A percentile compares a stretch with the other conserved stretches of the same genome.
Conservation (phyloP, 106 monocot species). For the Allium fistulosum region DNA sequence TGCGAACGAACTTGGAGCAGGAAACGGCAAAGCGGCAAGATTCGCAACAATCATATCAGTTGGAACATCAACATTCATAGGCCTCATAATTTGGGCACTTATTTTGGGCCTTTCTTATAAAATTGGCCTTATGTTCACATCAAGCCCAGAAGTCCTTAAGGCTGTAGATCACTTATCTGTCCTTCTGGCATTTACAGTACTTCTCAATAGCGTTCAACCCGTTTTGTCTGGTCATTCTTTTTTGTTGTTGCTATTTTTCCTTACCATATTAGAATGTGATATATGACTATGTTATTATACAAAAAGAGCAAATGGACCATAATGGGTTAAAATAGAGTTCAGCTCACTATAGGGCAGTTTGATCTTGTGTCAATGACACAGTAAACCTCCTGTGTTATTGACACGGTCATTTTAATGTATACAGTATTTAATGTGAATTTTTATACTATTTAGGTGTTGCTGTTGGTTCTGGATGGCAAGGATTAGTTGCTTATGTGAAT, state of each 20-base stretch:
- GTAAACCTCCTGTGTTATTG: too few species aligned
- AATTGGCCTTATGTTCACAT: constrained; percentile 55
- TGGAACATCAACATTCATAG: constrained; percentile 33
- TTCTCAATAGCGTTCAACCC: constrained; percentile 87
- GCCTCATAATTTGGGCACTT: constrained; percentile 44
- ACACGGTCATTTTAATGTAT: too few species aligned
- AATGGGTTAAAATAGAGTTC: too few species aligned
- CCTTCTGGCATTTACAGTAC: constrained; percentile 64
- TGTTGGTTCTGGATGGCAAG: constrained; percentile 38
- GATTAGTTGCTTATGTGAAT: constrained; percentile 54
- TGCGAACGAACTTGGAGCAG: constrained; percentile 72
- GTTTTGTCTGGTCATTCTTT: constrained; percentile 7
- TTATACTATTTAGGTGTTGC: constrained; percentile 36
- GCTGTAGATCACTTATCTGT: constrained; percentile 45
- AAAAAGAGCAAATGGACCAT: too few species aligned
- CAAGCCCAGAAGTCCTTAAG: constrained; percentile 22
- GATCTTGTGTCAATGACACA: too few species aligned
- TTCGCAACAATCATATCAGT: constrained; percentile 52
- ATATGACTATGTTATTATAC: too few species aligned
- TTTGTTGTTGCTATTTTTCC: too few species aligned
- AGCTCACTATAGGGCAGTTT: too few species aligned
- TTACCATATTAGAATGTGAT: too few species aligned
- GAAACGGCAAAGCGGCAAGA: constrained; percentile 54
- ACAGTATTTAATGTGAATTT: too few species aligned
- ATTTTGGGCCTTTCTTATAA: constrained; percentile 47